These are phyloP conservation scores for Glaciozyma antarctica DNA, from an alignment of 768 basidiomycete species.

Conservation along the genomic window DNA sequence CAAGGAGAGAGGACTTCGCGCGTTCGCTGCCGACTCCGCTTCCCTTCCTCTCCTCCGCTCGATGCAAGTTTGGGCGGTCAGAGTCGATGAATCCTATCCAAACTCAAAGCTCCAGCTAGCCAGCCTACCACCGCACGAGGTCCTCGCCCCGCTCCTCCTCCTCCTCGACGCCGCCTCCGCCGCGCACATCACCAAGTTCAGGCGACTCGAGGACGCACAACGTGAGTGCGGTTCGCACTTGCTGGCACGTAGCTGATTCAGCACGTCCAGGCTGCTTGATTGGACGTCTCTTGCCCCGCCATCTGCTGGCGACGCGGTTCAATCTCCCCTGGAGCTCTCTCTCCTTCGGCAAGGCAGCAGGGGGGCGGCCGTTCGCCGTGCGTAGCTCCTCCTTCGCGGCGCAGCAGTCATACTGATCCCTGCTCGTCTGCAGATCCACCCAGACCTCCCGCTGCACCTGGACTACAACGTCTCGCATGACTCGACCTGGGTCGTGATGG, in stretches of 20 bases:
- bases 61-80: too few relatives aligned
- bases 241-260: neutral
- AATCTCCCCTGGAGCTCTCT: neutral
- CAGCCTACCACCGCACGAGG: too few relatives aligned
- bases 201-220: slow-evolving; percentile 17
- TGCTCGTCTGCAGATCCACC: neutral
- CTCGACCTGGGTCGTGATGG: slow-evolving; percentile 13
- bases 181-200: slow-evolving; percentile 2
- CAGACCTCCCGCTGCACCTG: neutral
- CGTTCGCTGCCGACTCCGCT: too few relatives aligned
- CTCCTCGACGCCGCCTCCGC: slow-evolving; percentile 5
- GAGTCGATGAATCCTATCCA: too few relatives aligned
- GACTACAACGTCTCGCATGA: slow-evolving; percentile 30
- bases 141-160: slow-evolving; percentile 2
- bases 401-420: neutral
- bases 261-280: slow-evolving; percentile 11
- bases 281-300: neutral
- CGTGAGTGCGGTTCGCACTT: slow-evolving; percentile 1
- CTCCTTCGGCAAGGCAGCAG: neutral
- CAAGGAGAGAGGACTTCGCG: too few relatives aligned
- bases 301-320: neutral
- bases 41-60: too few relatives aligned
- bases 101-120: too few relatives aligned
- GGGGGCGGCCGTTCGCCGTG: slow-evolving; percentile 13
- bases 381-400: neutral